These are phyloP conservation scores for Xylaria sp. DNA, from an alignment of 2,329 filamentous ascomycete species.

Conservation along the genomic window DNA sequence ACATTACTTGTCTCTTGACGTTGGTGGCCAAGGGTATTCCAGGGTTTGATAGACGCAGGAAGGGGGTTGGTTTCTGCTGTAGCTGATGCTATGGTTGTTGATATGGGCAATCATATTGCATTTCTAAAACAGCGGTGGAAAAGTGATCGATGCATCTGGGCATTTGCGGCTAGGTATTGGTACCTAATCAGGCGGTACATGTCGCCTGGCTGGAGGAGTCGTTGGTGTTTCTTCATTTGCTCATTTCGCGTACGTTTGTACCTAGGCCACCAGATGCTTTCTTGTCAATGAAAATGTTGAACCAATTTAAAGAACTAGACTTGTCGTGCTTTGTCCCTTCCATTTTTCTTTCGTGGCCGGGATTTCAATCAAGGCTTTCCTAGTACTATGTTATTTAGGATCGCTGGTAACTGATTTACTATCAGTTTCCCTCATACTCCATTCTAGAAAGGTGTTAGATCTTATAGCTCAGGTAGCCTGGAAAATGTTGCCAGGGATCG, in stretches of 20 bases:
- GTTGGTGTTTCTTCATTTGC: constrained; percentile 47
- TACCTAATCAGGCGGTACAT: constrained; percentile 50
- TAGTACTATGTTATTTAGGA: neutral
- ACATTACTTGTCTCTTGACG: constrained; percentile 44
- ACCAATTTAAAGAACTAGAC: constrained; percentile 6
- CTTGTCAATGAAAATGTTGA: constrained; percentile 41
- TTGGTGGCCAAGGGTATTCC: constrained; percentile 43
- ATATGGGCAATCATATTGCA: constrained; percentile 40
- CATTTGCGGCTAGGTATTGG: constrained; percentile 49
- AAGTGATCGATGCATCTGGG: constrained; percentile 51
- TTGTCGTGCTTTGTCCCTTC: neutral
- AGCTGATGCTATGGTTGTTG: constrained; percentile 36
- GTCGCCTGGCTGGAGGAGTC: constrained; percentile 45
- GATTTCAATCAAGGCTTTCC: too few species aligned
- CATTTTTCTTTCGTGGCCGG: neutral
- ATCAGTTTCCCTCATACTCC: neutral
- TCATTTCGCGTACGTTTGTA: constrained; percentile 49
- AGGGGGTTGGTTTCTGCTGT: constrained; percentile 29
- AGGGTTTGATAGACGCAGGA: constrained; percentile 47
- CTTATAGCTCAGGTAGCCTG: neutral
- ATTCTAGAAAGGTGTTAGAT: neutral
- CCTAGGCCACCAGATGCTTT: constrained; percentile 49
- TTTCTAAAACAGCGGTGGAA: constrained; percentile 41
- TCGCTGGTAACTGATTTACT: neutral
- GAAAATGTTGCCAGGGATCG: neutral